Conservation (phyloP, 768 basidiomycete species). For the Paxillus rubicundulus region DNA sequence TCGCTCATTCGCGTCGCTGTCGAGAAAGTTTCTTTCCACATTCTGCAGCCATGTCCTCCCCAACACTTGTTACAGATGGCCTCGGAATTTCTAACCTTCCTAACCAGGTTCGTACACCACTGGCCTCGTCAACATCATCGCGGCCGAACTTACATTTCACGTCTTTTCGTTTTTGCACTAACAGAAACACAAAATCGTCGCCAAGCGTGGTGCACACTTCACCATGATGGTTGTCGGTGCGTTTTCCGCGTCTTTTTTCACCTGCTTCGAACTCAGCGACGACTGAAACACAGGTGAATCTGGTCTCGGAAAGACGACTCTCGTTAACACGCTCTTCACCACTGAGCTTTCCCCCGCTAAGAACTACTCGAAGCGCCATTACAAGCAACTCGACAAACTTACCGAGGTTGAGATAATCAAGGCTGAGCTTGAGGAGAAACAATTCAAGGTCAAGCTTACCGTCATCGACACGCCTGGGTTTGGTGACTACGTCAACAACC, state of each 20-base stretch:
- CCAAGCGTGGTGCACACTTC: constrained; percentile 95
- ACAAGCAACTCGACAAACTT: constrained; percentile 97
- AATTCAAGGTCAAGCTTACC: constrained; percentile 98
- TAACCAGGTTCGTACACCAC: constrained; percentile 72
- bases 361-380: constrained; percentile 85
- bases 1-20: constrained; percentile 17
- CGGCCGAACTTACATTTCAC: not conserved
- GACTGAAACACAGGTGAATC: constrained; percentile 74
- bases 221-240: constrained; percentile 98
- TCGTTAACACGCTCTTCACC: constrained; percentile 98
- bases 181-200: constrained; percentile 98
- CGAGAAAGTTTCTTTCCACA: constrained; percentile 12
- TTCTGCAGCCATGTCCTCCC: constrained; percentile 24
- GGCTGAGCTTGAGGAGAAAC: constrained; percentile 97
- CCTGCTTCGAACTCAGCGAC: not conserved
- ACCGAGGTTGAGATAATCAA: constrained; percentile 99
- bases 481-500: constrained; percentile 99
- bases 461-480: constrained; percentile 99
- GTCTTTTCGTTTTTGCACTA: constrained; percentile 7
- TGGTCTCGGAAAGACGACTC: constrained; percentile 93
- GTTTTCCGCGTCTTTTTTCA: not conserved
- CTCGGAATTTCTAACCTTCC: constrained; percentile 97
- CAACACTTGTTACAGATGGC: constrained; percentile 54
- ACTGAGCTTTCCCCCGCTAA: constrained; percentile 91
- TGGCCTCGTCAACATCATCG: not conserved